Evolutionary conservation across 179 eudicot genomes (phyloP).

Genomic region (Corrigiola litoralis): DNA sequence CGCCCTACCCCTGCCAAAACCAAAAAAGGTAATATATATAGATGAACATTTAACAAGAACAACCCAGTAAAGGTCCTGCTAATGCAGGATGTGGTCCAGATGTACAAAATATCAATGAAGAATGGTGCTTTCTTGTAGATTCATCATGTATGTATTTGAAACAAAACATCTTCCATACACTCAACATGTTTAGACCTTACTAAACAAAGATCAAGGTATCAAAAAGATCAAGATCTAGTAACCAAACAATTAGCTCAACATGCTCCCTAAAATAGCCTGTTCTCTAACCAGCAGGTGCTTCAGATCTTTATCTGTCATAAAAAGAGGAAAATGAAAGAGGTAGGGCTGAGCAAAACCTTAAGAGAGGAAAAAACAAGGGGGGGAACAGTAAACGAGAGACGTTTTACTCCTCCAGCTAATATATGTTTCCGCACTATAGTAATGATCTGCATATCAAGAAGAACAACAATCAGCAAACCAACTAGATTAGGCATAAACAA

Average conservation of each 20-base stretch:
- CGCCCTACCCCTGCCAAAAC: too few species aligned
- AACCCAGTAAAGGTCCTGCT: too few species aligned
- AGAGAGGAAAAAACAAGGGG: slow-evolving; percentile 82
- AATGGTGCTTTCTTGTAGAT: not conserved
- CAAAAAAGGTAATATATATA: too few species aligned
- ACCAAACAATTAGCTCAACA: not conserved
- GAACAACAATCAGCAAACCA: slow-evolving; percentile 15
- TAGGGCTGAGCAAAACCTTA: slow-evolving; percentile 50
- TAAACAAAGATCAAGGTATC: not conserved
- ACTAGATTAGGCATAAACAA: not conserved
- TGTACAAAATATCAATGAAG: too few species aligned
- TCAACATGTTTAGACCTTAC: not conserved
- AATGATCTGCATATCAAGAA: slow-evolving; percentile 59
- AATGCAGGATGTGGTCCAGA: too few species aligned
- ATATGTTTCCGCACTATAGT: slow-evolving; percentile 72
- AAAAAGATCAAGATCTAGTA: not conserved
- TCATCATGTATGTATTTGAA: too few species aligned
- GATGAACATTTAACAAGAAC: too few species aligned
- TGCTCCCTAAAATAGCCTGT: not conserved
- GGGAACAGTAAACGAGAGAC: slow-evolving; percentile 81
- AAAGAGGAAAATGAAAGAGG: not conserved
- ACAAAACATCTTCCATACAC: not conserved
- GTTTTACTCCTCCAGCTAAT: slow-evolving; percentile 74
- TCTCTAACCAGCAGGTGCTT: not conserved
- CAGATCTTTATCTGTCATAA: not conserved